These are phyloP conservation scores for Geotrichum phurueaensis DNA, from an alignment of 1,139 yeast species.

Conservation along the genomic window DNA sequence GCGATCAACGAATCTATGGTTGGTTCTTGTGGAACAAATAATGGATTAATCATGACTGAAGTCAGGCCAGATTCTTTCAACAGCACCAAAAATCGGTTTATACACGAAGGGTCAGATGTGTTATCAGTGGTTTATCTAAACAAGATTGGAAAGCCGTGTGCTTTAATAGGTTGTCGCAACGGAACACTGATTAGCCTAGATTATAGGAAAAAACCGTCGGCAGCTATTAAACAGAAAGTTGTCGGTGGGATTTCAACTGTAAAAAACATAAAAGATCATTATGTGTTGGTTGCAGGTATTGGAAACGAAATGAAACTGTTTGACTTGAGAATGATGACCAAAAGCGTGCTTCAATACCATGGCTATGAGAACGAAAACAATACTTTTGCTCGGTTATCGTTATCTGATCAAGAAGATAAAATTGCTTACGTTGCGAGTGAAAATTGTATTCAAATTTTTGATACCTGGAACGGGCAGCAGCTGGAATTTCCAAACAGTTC, in stretches of 20 bases:
- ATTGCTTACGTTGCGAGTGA: neutral
- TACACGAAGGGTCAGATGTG: neutral
- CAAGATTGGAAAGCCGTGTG: neutral
- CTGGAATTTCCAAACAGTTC: neutral
- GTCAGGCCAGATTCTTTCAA: neutral
- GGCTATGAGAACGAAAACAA: neutral
- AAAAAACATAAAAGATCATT: neutral
- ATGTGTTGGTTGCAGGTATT: neutral
- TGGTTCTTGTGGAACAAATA: neutral
- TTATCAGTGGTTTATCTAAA: neutral
- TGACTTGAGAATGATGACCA: neutral
- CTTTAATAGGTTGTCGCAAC: neutral
- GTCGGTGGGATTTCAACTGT: neutral
- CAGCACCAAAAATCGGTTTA: neutral
- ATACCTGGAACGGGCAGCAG: neutral
- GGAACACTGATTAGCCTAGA: neutral
- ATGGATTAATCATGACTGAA: neutral
- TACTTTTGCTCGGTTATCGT: neutral
- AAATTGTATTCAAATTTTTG: neutral
- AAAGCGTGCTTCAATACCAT: neutral
- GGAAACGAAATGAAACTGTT: neutral
- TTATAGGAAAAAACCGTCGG: neutral
- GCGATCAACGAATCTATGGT: neutral
- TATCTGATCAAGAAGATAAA: neutral
- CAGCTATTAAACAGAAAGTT: neutral